Conservation (phyloP, 1,284 basidiomycete genomes). For the Polyporus tsugae region DNA sequence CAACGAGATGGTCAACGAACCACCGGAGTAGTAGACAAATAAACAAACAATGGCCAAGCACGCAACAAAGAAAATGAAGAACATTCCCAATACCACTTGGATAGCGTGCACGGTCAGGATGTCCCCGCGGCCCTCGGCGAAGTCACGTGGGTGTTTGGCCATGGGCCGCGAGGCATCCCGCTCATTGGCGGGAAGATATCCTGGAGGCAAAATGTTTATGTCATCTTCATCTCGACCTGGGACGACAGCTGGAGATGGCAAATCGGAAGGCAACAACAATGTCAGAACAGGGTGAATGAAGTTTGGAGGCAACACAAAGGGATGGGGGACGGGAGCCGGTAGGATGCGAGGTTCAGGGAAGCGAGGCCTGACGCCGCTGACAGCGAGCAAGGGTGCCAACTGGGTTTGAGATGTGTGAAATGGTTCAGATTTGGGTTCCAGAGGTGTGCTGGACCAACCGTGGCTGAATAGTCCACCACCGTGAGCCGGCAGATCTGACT, state of each 20-base stretch:
- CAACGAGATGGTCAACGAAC: background rate
- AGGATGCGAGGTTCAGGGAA: background rate
- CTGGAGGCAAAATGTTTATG: background rate
- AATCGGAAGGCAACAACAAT: background rate
- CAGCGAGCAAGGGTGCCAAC: background rate
- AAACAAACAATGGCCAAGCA: background rate
- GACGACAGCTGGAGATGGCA: background rate
- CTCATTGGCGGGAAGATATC: background rate
- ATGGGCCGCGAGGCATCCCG: background rate
- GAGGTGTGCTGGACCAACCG: background rate
- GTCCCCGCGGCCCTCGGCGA: background rate
- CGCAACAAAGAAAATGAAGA: background rate
- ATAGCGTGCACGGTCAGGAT: background rate
- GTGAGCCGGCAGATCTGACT: background rate
- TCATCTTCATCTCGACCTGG: background rate
- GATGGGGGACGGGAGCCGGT: background rate
- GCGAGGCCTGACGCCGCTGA: background rate
- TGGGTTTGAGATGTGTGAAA: background rate
- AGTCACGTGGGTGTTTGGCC: background rate
- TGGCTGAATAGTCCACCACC: background rate
- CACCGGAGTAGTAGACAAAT: conserved; percentile 1
- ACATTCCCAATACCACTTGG: background rate
- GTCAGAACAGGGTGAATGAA: background rate
- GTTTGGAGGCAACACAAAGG: background rate
- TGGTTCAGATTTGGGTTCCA: background rate